These are phyloP conservation scores for Exophiala sp. DNA, from an alignment of 2,329 filamentous ascomycete species.

Conservation along the genomic window DNA sequence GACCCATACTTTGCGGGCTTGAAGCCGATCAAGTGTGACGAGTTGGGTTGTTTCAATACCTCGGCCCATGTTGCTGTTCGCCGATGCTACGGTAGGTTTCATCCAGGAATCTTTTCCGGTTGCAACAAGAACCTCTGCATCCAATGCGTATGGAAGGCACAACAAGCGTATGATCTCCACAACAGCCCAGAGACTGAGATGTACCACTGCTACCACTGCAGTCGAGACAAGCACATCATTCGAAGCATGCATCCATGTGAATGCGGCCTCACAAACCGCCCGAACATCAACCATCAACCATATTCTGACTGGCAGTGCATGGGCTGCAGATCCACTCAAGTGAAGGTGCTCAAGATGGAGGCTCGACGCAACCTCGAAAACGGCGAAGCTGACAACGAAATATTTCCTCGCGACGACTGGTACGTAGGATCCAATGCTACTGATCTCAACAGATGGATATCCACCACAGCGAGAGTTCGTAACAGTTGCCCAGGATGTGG, in stretches of 20 bases:
- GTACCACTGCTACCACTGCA: slow-evolving; percentile 14
- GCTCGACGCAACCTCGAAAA: slow-evolving; percentile 8
- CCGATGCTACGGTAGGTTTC: slow-evolving; percentile 1
- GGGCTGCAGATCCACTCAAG: neutral
- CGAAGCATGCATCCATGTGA: neutral
- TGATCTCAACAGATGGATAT: slow-evolving; percentile 11
- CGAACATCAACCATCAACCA: slow-evolving; percentile 1
- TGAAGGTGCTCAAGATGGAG: neutral
- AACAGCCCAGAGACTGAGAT: slow-evolving; percentile 6
- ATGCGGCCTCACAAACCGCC: neutral
- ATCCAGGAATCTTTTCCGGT: slow-evolving; percentile 5
- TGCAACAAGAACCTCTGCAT: slow-evolving; percentile 12
- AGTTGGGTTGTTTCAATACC: slow-evolving; percentile 1
- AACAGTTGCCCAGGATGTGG: slow-evolving; percentile 16
- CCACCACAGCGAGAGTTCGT: neutral
- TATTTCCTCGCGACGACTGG: neutral
- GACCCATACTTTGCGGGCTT: slow-evolving; percentile 13
- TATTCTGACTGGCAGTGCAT: slow-evolving; percentile 14
- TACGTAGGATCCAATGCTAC: neutral
- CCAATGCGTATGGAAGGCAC: slow-evolving; percentile 6
- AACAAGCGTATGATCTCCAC: neutral
- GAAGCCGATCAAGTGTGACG: slow-evolving; percentile 1
- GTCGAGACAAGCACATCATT: neutral
- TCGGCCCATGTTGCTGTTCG: slow-evolving; percentile 5
- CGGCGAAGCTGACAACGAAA: neutral